Evolutionary conservation across 805 yeast genomes (phyloP), one percentile per base, ranked within the genome.

Genomic region (Candida parachauliodes): DNA sequence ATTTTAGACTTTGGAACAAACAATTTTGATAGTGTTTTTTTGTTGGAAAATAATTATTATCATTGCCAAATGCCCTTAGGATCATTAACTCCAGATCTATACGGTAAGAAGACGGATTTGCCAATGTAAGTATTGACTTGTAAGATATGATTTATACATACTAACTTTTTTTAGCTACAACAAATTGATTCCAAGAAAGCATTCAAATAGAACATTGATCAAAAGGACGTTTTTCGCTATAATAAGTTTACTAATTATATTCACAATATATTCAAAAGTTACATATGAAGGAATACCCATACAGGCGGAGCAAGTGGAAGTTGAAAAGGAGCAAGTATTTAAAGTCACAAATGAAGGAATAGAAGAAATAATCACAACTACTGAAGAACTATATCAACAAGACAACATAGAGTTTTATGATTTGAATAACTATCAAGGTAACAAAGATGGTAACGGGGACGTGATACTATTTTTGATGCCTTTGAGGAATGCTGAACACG

Each of bases 401-500:
- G 62, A 72, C 3, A 62, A 74, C 0, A 80, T 80, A 12, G 81
- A 81, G 37, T 68, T 60, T 40, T 83, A 78, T 50, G 91, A 84
- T 49, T 63, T 84, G 46, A 68, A 68, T 40, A 70, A 76, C 27
- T 83, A 68, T 50, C 61, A 55, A 33, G 89, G 88, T 2, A 46
- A 72, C 1, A 51, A 68, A 1, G 61, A 68, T 28, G 88, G 85
- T 11, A 57, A 55, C 11, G 74, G 77, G 10, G 94, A 87, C 45
- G 74, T 79, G 33, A 78, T 87, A 10, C 62, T 87, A 39, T 61
- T 88, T 36, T 69, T 82, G 43, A 74, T 87, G 52, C 96, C 96
- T 8, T 62, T 87, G 43, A 69, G 94, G 59, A 82, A 87, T 51
- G 94, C 95, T 0, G 83, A 77, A 49, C 68, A 73, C 20, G 89